These are phyloP conservation scores for Microsporum canis DNA, from an alignment of 2,329 filamentous ascomycete genomes.

Conservation along the genomic window DNA sequence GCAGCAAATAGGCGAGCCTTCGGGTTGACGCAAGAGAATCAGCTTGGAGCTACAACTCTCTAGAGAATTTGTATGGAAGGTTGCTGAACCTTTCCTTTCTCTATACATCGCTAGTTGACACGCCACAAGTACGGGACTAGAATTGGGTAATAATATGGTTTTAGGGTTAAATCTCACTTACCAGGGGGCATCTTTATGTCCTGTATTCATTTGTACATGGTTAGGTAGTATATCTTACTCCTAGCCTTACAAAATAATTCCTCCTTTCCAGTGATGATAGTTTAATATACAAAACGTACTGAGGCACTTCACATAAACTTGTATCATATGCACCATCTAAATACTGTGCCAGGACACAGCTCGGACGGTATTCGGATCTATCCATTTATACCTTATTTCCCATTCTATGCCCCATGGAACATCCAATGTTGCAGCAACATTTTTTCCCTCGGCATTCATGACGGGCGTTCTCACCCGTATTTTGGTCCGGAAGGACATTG, in stretches of 20 bases:
- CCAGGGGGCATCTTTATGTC: background rate
- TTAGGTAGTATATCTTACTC: background rate
- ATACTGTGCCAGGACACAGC: background rate
- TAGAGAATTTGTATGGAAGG: background rate
- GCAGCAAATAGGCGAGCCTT: constrained; percentile 25
- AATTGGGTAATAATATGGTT: background rate
- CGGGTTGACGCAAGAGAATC: background rate
- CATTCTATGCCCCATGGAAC: constrained; percentile 23
- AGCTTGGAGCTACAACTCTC: background rate
- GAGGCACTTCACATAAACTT: background rate
- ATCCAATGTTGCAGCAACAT: background rate
- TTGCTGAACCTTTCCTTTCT: background rate
- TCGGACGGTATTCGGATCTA: constrained; percentile 20
- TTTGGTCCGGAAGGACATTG: background rate
- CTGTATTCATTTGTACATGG: background rate
- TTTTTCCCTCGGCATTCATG: background rate
- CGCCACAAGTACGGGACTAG: background rate
- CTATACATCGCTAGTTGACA: background rate
- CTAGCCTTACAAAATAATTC: background rate
- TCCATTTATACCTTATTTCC: constrained; percentile 32
- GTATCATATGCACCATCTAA: background rate
- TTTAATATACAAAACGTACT: background rate
- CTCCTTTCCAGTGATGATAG: background rate
- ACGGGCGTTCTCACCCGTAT: background rate
- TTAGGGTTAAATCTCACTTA: background rate